Conservation (phyloP, 805 yeast genomes). For the Ogataea sp. region DNA sequence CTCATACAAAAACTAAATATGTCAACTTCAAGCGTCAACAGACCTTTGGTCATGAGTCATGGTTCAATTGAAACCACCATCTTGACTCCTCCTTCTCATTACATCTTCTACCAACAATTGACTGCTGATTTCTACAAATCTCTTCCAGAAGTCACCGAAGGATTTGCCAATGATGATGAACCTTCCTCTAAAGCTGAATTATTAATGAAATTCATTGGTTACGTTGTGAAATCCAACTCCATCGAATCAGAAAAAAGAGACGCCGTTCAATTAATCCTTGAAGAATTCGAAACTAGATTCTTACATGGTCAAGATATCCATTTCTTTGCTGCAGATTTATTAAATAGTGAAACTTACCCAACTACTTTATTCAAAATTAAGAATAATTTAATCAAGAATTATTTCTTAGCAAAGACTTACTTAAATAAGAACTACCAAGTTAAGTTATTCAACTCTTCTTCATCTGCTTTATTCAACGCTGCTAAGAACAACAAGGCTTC, state of each 20-base stretch:
- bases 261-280: constrained; percentile 59
- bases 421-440: constrained; percentile 20
- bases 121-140: constrained; percentile 76
- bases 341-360: constrained; percentile 48
- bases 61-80: constrained; percentile 86
- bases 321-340: constrained; percentile 68
- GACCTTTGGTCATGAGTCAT: constrained; percentile 80
- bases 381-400: constrained; percentile 62
- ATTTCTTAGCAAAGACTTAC: constrained; percentile 39
- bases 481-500: constrained; percentile 45
- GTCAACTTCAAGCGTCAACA: constrained; percentile 18
- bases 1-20: too few species aligned
- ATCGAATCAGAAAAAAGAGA: constrained; percentile 31
- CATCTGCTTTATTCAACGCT: constrained; percentile 48
- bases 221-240: constrained; percentile 23
- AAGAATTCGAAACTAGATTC: constrained; percentile 80
- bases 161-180: constrained; percentile 77
- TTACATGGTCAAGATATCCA: constrained; percentile 77
- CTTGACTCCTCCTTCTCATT: constrained; percentile 74
- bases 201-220: constrained; percentile 77
- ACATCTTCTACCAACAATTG: constrained; percentile 77
- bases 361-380: constrained; percentile 69
- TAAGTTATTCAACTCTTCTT: constrained; percentile 5
- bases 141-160: constrained; percentile 77
- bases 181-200: constrained; percentile 84